Percentiles rank a stretch among this genome's conserved stretches.
Conservation (phyloP, 1,284 basidiomycete species). For the Meripilus lineatus region DNA sequence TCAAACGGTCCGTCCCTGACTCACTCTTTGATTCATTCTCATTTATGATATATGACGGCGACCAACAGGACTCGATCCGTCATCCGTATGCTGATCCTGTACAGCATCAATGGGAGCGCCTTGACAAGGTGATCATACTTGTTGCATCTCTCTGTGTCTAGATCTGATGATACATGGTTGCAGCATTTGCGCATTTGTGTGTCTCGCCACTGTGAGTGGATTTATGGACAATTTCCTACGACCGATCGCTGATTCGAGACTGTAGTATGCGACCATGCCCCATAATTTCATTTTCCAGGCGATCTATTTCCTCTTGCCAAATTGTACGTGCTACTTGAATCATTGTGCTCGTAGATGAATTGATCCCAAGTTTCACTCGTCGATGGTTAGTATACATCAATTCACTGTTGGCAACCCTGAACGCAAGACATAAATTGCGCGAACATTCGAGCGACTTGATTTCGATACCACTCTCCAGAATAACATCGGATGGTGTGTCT, state of each 20-base stretch:
- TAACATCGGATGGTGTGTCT: no score
- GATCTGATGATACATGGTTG: constrained; percentile 10
- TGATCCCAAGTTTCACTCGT: no score
- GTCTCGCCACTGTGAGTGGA: constrained; percentile 29
- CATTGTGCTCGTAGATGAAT: no score
- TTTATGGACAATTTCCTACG: background rate
- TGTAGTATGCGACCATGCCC: constrained; percentile 35
- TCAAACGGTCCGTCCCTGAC: no score
- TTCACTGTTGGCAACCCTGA: constrained; percentile 34
- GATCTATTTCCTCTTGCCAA: constrained; percentile 34
- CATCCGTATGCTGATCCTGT: constrained; percentile 15
- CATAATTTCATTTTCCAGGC: constrained; percentile 34
- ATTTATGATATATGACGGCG: no score
- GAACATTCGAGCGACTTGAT: no score
- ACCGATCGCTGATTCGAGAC: no score
- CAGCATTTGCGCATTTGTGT: constrained; percentile 25
- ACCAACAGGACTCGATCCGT: constrained; percentile 18
- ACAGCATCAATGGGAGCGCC: constrained; percentile 19
- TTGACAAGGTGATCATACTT: constrained; percentile 10
- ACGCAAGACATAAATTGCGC: constrained; percentile 29
- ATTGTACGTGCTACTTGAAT: no score
- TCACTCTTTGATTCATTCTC: no score
- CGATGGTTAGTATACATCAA: constrained; percentile 38
- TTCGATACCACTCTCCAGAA: no score
- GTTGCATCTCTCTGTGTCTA: background rate